phyloP scores from a whole-genome alignment of 257 asterid species.

The Solanum verrucosum region DNA sequence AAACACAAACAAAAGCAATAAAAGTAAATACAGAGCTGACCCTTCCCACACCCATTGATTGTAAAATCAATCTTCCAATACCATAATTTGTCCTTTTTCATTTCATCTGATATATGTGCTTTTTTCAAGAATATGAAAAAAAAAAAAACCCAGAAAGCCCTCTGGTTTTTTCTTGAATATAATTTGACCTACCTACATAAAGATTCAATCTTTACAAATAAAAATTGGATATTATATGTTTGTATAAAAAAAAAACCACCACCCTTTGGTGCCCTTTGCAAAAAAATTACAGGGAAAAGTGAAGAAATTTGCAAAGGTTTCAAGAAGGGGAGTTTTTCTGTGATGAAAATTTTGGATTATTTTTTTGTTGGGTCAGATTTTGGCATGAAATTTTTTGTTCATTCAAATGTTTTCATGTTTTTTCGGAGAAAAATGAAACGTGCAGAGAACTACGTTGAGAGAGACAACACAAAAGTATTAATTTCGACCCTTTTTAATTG shows the following conservation, averaged over 20 bases:
- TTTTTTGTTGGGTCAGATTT: background rate
- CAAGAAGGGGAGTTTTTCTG: background rate
- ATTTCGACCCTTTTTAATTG: background rate
- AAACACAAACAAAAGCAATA: background rate
- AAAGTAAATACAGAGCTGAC: background rate
- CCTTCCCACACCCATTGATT: slow-evolving; percentile 5
- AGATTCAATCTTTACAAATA: background rate
- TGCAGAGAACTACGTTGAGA: background rate
- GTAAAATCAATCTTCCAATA: background rate
- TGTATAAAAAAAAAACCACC: background rate
- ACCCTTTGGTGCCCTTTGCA: background rate
- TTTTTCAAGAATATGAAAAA: background rate
- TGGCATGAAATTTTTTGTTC: background rate
- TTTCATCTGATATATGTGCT: background rate
- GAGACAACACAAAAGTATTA: background rate
- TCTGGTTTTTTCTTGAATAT: background rate
- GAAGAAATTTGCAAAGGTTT: background rate
- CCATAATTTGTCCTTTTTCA: background rate
- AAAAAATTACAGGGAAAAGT: background rate
- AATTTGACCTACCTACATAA: background rate
- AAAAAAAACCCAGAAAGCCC: background rate
- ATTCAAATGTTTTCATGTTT: background rate
- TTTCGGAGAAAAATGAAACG: background rate
- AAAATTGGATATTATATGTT: background rate
- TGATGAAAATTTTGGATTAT: background rate